Conservation (phyloP, 75 land plant species). For the Selaginella moellendorffii region DNA sequence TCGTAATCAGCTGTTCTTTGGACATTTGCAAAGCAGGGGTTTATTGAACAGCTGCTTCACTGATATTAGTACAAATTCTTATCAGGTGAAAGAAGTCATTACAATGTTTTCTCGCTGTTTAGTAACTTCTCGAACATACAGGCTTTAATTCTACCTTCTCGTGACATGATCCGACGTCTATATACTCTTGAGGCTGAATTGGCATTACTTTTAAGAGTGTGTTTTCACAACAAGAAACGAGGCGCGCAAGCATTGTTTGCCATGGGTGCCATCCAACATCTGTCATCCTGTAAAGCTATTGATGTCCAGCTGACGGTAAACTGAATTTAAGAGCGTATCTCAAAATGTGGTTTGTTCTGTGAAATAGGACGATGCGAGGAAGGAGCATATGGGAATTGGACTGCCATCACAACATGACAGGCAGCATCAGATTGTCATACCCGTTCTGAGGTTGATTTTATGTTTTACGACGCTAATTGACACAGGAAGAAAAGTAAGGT, state of each 20-base stretch:
- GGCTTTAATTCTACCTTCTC: conserved; percentile 43
- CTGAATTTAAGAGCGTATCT: not conserved
- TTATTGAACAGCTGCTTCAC: conserved; percentile 45
- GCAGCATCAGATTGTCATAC: conserved; percentile 44
- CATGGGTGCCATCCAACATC: conserved; percentile 76
- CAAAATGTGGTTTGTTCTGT: not conserved
- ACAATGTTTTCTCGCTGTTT: no score
- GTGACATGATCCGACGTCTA: conserved; percentile 53
- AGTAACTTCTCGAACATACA: conserved; percentile 8
- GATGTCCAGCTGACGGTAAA: conserved; percentile 37
- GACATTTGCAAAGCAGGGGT: conserved; percentile 82
- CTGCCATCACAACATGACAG: conserved; percentile 36
- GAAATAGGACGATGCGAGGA: conserved; percentile 41
- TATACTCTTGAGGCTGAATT: conserved; percentile 73
- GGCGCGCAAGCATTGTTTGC: conserved; percentile 77
- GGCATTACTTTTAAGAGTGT: conserved; percentile 52
- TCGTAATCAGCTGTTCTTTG: conserved; percentile 57
- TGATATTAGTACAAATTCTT: conserved; percentile 50
- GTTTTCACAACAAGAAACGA: conserved; percentile 58
- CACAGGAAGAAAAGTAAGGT: conserved; percentile 2
- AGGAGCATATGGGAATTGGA: conserved; percentile 29
- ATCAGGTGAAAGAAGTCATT: conserved; percentile 31
- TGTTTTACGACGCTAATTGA: conserved; percentile 63
- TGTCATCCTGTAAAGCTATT: conserved; percentile 54
- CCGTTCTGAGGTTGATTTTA: conserved; percentile 66